phyloP scores from a whole-genome alignment of 345 rosid genomes.

The Populus alba region DNA sequence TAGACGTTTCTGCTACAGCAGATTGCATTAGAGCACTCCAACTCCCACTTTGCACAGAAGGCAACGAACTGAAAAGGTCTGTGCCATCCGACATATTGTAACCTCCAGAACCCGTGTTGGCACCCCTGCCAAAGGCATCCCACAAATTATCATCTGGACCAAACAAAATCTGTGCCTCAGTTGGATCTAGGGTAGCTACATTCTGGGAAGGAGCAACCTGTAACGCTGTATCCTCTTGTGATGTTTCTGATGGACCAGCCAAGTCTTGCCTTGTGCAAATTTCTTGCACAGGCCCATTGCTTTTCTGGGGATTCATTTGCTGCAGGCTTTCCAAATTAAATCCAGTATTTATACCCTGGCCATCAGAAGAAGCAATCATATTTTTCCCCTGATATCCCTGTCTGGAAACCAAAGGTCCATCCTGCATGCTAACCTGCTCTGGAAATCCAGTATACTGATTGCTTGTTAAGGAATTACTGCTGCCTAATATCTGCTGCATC shows the following conservation, averaged over 20 bases:
- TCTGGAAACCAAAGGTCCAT: slow-evolving; percentile 45
- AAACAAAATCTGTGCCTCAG: slow-evolving; percentile 83
- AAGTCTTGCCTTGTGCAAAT: slow-evolving; percentile 37
- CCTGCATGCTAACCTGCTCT: slow-evolving; percentile 46
- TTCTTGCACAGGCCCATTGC: slow-evolving; percentile 38
- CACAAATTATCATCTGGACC: slow-evolving; percentile 83
- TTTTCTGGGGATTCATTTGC: slow-evolving; percentile 41
- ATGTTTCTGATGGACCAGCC: slow-evolving; percentile 37
- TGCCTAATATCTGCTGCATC: slow-evolving; percentile 42
- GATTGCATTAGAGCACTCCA: slow-evolving; percentile 99
- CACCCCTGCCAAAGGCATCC: slow-evolving; percentile 68
- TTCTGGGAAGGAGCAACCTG: slow-evolving; percentile 43
- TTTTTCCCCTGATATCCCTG: slow-evolving; percentile 47
- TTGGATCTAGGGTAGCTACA: slow-evolving; percentile 75
- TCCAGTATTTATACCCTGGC: slow-evolving; percentile 39
- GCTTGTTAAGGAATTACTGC: slow-evolving; percentile 43
- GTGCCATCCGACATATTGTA: slow-evolving; percentile 40
- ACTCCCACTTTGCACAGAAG: slow-evolving; percentile 87
- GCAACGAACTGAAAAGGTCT: slow-evolving; percentile 46
- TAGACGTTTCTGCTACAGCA: slow-evolving; percentile 89
- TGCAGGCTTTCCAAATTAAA: slow-evolving; percentile 43
- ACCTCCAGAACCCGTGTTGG: slow-evolving; percentile 45
- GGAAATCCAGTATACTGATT: slow-evolving; percentile 46
- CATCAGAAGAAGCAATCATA: slow-evolving; percentile 33
- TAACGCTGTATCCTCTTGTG: slow-evolving; percentile 39